Percentiles rank a stretch among this genome's conserved stretches.
Conservation (phyloP, 176 grass and related monocot genomes). For the Aegilops speltoides region DNA sequence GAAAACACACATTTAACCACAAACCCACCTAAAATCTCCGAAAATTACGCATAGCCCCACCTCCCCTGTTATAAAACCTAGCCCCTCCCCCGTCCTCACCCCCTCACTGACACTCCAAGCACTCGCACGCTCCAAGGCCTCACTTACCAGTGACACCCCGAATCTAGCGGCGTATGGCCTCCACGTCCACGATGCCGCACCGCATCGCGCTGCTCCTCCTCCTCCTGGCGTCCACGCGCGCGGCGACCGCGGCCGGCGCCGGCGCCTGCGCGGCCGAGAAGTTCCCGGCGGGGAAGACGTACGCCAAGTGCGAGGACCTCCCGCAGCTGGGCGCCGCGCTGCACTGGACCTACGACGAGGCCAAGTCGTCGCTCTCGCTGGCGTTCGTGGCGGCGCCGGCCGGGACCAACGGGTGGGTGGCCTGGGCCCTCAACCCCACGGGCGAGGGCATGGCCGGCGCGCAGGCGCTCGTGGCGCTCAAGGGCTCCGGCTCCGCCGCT, state of each 20-base stretch:
- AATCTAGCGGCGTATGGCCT: background rate
- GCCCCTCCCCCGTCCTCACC: background rate
- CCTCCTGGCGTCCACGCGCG: background rate
- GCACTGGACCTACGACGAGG: conserved; percentile 61
- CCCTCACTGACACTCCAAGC: background rate
- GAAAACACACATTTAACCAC: background rate
- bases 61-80: conserved; percentile 24
- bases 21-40: background rate
- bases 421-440: conserved; percentile 70
- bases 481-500: background rate
- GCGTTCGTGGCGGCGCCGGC: conserved; percentile 67
- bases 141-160: background rate
- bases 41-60: background rate
- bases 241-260: background rate
- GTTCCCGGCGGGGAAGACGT: conserved; percentile 38
- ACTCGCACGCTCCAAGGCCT: too few relatives aligned
- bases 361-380: conserved; percentile 33
- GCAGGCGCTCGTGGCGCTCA: conserved; percentile 64
- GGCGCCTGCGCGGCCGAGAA: conserved; percentile 43
- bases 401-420: conserved; percentile 51
- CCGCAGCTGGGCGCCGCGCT: conserved; percentile 56
- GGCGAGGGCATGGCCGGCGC: conserved; percentile 59
- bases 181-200: background rate
- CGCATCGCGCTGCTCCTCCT: conserved; percentile 31
- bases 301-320: conserved; percentile 59